Evolutionary conservation across 176 grass and related monocot genomes (phyloP).

Genomic region (Hordeum vulgare): MorexV3_pseudomolecules_assembly NC_058523.1:388059071-388059570

Average conservation of each 20-base stretch:
- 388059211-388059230: not conserved
- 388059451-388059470: slow-evolving; percentile 66
- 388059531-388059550: slow-evolving; percentile 58
- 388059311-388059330: slow-evolving; percentile 20
- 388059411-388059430: slow-evolving; percentile 55
- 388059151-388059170: too few species aligned
- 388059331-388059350: slow-evolving; percentile 51
- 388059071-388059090: too few species aligned
- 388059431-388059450: slow-evolving; percentile 58
- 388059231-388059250: not conserved
- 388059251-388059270: not conserved
- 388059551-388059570: slow-evolving; percentile 26
- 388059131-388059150: too few species aligned
- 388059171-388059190: too few species aligned
- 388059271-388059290: not conserved
- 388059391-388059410: slow-evolving; percentile 48
- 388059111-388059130: too few species aligned
- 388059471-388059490: slow-evolving; percentile 38
- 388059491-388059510: slow-evolving; percentile 22
- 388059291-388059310: not conserved
- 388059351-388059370: slow-evolving; percentile 38
- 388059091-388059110: too few species aligned
- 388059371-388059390: slow-evolving; percentile 77
- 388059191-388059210: not conserved
- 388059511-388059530: slow-evolving; percentile 40